A percentile compares a stretch with the other conserved stretches of the same genome.
Conservation (phyloP, 371 early-diverging fungal species). For the Mucor velutinosus region DNA sequence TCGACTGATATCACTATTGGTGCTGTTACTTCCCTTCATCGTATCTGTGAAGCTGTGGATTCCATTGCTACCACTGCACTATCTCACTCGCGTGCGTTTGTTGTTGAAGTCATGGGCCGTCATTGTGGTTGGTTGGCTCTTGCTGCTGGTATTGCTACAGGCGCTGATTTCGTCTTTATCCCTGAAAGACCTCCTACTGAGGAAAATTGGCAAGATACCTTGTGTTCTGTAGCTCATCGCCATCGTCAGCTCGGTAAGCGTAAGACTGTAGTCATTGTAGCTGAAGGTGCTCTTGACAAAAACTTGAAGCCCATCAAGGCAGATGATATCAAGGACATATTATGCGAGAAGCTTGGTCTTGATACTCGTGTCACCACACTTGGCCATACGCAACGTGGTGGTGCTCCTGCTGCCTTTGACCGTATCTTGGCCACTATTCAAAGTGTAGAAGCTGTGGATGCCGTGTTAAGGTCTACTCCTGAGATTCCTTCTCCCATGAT, state of each 20-base stretch:
- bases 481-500: slow-evolving; percentile 91
- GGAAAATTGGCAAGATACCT: slow-evolving; percentile 83
- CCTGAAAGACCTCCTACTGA: slow-evolving; percentile 94
- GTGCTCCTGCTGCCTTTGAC: slow-evolving; percentile 93
- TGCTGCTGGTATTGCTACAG: slow-evolving; percentile 83
- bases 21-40: slow-evolving; percentile 93
- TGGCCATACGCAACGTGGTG: slow-evolving; percentile 99
- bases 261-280: slow-evolving; percentile 94
- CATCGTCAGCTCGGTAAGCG: slow-evolving; percentile 89
- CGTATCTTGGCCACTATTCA: slow-evolving; percentile 94
- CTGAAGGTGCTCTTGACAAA: slow-evolving; percentile 97
- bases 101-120: slow-evolving; percentile 99
- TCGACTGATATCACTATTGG: slow-evolving; percentile 98
- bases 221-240: slow-evolving; percentile 74
- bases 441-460: slow-evolving; percentile 95
- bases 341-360: slow-evolving; percentile 76
- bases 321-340: slow-evolving; percentile 81
- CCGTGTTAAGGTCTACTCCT: slow-evolving; percentile 83
- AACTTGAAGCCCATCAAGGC: slow-evolving; percentile 88
- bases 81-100: slow-evolving; percentile 98
- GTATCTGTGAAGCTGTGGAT: slow-evolving; percentile 98
- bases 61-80: slow-evolving; percentile 93
- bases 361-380: slow-evolving; percentile 96
- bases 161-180: slow-evolving; percentile 98
- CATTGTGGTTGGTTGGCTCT: slow-evolving; percentile 99